Evolutionary conservation across 176 grass and related monocot genomes (phyloP).

Genomic region (Phragmites australis): DNA sequence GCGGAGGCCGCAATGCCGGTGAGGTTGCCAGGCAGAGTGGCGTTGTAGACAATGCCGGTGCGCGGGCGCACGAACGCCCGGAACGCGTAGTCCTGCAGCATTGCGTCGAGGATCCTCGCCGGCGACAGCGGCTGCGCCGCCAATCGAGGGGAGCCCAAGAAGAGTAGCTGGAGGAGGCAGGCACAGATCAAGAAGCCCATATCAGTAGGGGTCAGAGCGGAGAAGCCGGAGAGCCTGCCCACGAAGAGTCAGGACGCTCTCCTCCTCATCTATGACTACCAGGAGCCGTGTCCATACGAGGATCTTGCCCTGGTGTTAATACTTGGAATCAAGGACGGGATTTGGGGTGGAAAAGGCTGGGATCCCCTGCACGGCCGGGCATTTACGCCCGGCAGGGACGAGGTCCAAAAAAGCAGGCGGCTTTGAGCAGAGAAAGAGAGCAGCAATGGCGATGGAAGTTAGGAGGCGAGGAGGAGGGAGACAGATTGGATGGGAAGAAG

Average conservation of each 20-base stretch:
- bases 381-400: slow-evolving; percentile 39
- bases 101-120: slow-evolving; percentile 54
- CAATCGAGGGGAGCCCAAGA: neutral
- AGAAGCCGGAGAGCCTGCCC: neutral
- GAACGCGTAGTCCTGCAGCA: slow-evolving; percentile 80
- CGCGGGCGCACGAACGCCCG: slow-evolving; percentile 51
- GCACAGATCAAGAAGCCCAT: slow-evolving; percentile 40
- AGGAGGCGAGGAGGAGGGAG: neutral
- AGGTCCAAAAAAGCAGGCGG: neutral
- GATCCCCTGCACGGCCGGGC: slow-evolving; percentile 37
- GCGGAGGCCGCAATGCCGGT: slow-evolving; percentile 62
- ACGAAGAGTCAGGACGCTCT: neutral
- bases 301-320: slow-evolving; percentile 18
- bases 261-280: neutral
- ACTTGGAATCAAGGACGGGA: slow-evolving; percentile 20
- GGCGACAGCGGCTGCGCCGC: slow-evolving; percentile 26
- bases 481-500: neutral
- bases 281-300: neutral
- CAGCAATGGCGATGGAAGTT: slow-evolving; percentile 28
- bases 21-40: slow-evolving; percentile 49
- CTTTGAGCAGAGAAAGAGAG: neutral
- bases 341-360: slow-evolving; percentile 13
- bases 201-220: neutral
- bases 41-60: slow-evolving; percentile 72
- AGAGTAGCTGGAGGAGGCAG: slow-evolving; percentile 26